Percentiles rank a stretch among this genome's conserved stretches.
Evolutionary conservation across 192 early-diverging fungal genomes (phyloP).

Genomic region (Funneliformis mosseae): DNA sequence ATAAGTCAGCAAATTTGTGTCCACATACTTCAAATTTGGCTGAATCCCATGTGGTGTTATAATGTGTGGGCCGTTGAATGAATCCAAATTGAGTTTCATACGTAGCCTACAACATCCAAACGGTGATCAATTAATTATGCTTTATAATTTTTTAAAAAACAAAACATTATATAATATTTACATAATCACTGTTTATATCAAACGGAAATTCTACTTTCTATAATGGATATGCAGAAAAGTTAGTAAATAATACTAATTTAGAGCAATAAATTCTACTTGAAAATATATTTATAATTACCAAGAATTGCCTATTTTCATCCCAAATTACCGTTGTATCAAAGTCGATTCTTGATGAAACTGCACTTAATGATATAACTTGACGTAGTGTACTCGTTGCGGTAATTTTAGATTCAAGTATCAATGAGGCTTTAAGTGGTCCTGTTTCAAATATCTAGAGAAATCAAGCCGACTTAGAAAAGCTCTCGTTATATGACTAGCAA

Average conservation of each 20-base stretch:
- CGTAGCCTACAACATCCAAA: constrained; percentile 58
- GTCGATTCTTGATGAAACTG: constrained; percentile 72
- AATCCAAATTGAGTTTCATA: constrained; percentile 97
- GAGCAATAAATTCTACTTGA: neutral
- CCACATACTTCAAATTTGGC: constrained; percentile 96
- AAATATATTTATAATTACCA: constrained; percentile 52
- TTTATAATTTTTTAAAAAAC: neutral
- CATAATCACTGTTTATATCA: constrained; percentile 75
- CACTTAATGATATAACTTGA: constrained; percentile 79
- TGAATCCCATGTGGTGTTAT: constrained; percentile 90
- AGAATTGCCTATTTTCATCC: constrained; percentile 86
- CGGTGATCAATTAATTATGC: neutral
- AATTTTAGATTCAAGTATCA: constrained; percentile 68
- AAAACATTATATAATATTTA: constrained; percentile 18
- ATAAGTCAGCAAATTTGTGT: constrained; percentile 97
- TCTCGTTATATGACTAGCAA: neutral
- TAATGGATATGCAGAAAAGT: neutral
- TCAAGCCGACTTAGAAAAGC: neutral
- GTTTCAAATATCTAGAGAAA: constrained; percentile 60
- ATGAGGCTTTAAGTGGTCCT: constrained; percentile 80
- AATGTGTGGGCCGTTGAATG: constrained; percentile 91
- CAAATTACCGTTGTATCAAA: constrained; percentile 91
- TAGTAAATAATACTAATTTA: constrained; percentile 18
- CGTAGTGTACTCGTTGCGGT: constrained; percentile 65
- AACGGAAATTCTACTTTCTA: constrained; percentile 93